Base-by-base conservation (phyloP, 192 early-diverging fungal species). In the Rhizophagus sp. region DNA sequence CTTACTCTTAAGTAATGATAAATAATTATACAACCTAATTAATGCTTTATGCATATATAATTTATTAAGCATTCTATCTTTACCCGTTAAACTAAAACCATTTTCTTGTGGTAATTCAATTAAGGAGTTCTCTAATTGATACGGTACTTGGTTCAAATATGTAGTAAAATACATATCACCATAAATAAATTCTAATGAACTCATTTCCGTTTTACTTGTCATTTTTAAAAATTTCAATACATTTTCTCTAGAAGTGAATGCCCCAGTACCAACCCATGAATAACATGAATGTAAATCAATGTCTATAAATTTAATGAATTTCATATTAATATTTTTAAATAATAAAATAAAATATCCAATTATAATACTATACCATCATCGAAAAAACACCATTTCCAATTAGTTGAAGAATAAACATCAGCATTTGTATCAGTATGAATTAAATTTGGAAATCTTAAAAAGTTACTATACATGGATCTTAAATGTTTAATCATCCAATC, bases 361-460 rank as follows among this genome's bases (percentile, higher is more conserved):
- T 73, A 50, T 33, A 34, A 34, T 8, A 11, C n/a, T 63, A 83
- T 87, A 88, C 88, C 76, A 75, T 89, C 84, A 69, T 90, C 80
- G 66, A 83, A 88, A 82, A 89, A 90, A 66, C 89, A 90, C 81
- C 87, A 86, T 39, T 83, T 84, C 88, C 88, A 90, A 63, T 88
- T 88, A 3, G 87, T 87, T 25, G 85, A 62, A 24, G 82, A 69
- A 81, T 85, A 89, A 3, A 87, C 85, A 62, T 84, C 82, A 3
- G 85, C 78, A 62, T 83, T 88, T 50, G 86, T 85, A n/a, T 89
- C 88, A 11, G 87, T 87, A 66, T 90, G 89, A 17, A 90, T 75
- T 50, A 89, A 82, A 69, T 87, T 81, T 4, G 89, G 88, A 61
- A 85, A 87, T 1, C 88, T 82, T 13, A 90, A 71, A 79, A 89